These are phyloP conservation scores for Alternaria sp. DNA, from an alignment of 2,329 filamentous ascomycete genomes.

Conservation along the genomic window DNA sequence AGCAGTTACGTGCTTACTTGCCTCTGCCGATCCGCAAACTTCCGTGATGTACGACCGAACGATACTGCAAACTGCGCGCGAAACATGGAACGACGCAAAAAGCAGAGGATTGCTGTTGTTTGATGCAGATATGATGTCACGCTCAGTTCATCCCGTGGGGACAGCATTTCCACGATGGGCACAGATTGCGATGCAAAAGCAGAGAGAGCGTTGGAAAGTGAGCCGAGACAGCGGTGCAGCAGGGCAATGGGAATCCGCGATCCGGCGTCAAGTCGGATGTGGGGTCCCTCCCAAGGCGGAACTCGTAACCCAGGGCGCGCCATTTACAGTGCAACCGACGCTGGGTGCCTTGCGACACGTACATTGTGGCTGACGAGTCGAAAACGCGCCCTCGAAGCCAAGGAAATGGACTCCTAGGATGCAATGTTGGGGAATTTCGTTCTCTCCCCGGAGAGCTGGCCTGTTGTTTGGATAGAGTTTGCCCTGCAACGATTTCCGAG, in stretches of 20 bases:
- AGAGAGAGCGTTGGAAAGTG: background rate
- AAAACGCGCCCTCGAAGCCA: background rate
- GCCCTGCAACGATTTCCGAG: background rate
- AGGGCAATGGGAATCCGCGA: background rate
- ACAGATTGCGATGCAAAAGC: background rate
- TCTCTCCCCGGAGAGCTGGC: background rate
- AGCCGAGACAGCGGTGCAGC: background rate
- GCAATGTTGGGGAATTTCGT: background rate
- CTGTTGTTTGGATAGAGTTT: slow-evolving; percentile 6
- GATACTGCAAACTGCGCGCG: background rate
- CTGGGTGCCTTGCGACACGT: background rate
- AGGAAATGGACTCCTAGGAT: background rate
- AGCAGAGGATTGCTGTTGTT: background rate
- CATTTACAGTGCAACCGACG: background rate
- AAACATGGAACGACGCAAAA: slow-evolving; percentile 1
- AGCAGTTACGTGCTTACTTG: background rate
- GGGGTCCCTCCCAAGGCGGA: slow-evolving; percentile 4
- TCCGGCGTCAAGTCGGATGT: slow-evolving; percentile 3
- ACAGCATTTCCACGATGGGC: background rate
- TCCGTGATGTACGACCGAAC: background rate
- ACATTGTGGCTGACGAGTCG: background rate
- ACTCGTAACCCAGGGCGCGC: slow-evolving; percentile 1
- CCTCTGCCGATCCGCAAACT: background rate
- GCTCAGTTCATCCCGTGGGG: background rate
- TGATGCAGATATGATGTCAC: background rate